These are phyloP conservation scores for Penicillium frequentans DNA, from an alignment of 2,329 filamentous ascomycete genomes.

Conservation along the genomic window DNA sequence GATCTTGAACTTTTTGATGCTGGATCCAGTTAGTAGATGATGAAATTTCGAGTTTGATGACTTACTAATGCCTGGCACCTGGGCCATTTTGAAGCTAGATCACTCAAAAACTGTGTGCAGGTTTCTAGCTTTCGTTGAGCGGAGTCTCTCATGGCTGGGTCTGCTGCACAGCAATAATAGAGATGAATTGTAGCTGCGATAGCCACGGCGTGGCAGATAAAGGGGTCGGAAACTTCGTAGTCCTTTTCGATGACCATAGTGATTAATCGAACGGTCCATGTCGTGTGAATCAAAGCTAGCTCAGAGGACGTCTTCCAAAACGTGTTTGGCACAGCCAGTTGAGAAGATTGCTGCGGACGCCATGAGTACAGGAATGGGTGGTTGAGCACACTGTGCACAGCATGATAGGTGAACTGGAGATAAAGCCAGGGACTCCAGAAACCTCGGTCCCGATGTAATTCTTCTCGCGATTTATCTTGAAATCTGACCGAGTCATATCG, in stretches of 20 bases:
- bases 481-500: slow-evolving; percentile 55
- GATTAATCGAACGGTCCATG: slow-evolving; percentile 55
- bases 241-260: slow-evolving; percentile 54
- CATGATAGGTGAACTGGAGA: slow-evolving; percentile 32
- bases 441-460: slow-evolving; percentile 34
- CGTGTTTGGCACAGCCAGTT: slow-evolving; percentile 53
- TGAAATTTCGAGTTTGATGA: neutral
- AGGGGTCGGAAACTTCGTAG: slow-evolving; percentile 51
- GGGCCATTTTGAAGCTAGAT: slow-evolving; percentile 28
- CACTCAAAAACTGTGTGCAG: slow-evolving; percentile 25
- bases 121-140: slow-evolving; percentile 26
- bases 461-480: slow-evolving; percentile 49
- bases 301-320: slow-evolving; percentile 56
- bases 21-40: neutral
- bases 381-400: slow-evolving; percentile 31
- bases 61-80: slow-evolving; percentile 25
- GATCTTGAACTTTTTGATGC: slow-evolving; percentile 26
- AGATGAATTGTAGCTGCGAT: slow-evolving; percentile 55
- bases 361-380: slow-evolving; percentile 45
- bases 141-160: slow-evolving; percentile 29
- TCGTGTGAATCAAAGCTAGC: slow-evolving; percentile 52
- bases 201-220: slow-evolving; percentile 52
- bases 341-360: slow-evolving; percentile 51
- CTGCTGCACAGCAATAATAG: slow-evolving; percentile 54
- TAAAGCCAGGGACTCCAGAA: slow-evolving; percentile 36